Conservation (phyloP, 2,329 filamentous ascomycete species). For the Camillea tinctor region DNA sequence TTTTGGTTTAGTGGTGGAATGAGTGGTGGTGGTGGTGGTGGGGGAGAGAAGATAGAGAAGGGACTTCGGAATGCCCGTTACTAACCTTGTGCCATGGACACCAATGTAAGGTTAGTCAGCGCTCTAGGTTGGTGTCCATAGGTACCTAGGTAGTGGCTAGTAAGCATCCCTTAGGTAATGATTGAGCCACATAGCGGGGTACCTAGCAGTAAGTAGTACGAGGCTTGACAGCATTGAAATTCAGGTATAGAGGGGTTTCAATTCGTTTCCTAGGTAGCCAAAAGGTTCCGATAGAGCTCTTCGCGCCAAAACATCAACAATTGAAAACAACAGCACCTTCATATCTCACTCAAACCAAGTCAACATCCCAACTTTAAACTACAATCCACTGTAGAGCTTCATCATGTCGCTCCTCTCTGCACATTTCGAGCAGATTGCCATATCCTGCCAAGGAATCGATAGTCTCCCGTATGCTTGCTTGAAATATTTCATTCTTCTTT, state of each 20-base stretch:
- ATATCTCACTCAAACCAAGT: neutral
- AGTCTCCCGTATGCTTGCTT: constrained; percentile 64
- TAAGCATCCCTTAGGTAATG: neutral
- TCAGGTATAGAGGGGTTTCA: neutral
- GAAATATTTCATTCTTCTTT: neutral
- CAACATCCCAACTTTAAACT: too few species aligned
- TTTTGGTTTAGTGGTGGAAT: too few species aligned
- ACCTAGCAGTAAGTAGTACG: neutral
- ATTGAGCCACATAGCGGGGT: neutral
- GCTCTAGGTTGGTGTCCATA: neutral
- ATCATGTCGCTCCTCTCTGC: constrained; percentile 67
- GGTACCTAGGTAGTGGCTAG: too few species aligned
- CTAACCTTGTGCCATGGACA: too few species aligned
- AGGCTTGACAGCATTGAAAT: neutral
- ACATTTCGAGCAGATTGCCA: constrained; percentile 74
- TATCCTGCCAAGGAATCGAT: constrained; percentile 74
- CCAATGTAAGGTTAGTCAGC: too few species aligned
- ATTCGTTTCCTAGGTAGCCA: too few species aligned
- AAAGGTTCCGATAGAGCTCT: neutral
- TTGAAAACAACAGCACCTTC: too few species aligned
- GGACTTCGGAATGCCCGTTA: neutral
- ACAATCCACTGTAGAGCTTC: neutral
- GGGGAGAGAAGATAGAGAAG: neutral
- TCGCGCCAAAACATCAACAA: neutral
- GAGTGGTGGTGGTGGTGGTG: too few species aligned